Evolutionary conservation across 805 yeast species (phyloP), one percentile per base, ranked within the genome.

Genomic region (Kodamaea lidongshanica): DNA sequence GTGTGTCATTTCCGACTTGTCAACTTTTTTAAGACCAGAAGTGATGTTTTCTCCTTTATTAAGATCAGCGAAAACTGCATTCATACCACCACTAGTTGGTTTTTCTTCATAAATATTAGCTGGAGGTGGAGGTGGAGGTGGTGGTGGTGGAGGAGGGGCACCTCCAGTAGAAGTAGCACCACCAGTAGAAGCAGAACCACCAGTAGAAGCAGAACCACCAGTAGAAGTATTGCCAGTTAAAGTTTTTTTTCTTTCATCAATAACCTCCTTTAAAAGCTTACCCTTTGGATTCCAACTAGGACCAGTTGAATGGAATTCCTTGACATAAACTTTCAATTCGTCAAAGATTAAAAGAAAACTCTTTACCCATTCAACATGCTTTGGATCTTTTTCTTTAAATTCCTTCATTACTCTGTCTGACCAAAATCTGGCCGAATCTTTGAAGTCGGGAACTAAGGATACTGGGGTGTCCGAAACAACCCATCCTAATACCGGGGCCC

Each of bases 371-470:
- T 79, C 81, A 15, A 71, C 78, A 28, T 84, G 84, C 33, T 61
- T 63, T 22, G 72, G 65, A 44, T 82, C 87, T 28, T 72, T 60
- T 12, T 79, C 94, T 56, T 73, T 86, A 61, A 61, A 77, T 38
- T 86, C 95, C 58, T 88, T 88, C 53, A 88, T 59, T 24, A 89
- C 79, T 45, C 95, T 74, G 60, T 92, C 88, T 7, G 94, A 73
- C 87, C 96, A 92, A 60, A 92, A 92, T 54, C 81, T 89, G 19
- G 95, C 83, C 12, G 94, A 76, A 50, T 92, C 98, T 51, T 80
- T 83, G 59, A 78, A 83, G 41, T 88, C 96, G 3, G 81, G 74
- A 34, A 92, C 71, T 41, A 68, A 72, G 0, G 85, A 74, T 10
- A 81, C 74, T 1, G 96, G 95, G 4, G 85, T 76, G 3, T 69